phyloP scores from a whole-genome alignment of 2,329 filamentous ascomycete species.

The Phoma herbarum region DNA sequence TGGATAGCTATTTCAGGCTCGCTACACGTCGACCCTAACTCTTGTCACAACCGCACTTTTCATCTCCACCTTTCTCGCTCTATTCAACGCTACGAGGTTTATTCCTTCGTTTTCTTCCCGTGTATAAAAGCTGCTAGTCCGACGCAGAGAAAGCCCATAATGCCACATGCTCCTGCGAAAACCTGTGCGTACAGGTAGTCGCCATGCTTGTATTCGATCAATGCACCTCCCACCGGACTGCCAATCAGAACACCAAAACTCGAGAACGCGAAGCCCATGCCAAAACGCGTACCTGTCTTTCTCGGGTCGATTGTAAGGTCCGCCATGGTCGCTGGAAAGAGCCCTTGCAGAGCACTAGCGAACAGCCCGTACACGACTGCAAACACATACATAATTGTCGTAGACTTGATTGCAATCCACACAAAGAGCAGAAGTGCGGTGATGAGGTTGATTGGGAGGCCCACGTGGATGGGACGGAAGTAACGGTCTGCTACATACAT shows the following conservation, averaged over 20 bases:
- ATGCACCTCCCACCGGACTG: conserved; percentile 39
- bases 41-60: not conserved
- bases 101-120: conserved; percentile 11
- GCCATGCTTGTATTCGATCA: conserved; percentile 50
- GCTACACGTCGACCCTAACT: not conserved
- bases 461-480: conserved; percentile 55
- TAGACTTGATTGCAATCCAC: conserved; percentile 54
- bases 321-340: conserved; percentile 56
- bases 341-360: conserved; percentile 56
- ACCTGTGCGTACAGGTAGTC: conserved; percentile 55
- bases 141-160: conserved; percentile 26
- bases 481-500: conserved; percentile 55
- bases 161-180: conserved; percentile 48
- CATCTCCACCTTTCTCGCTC: not conserved
- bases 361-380: conserved; percentile 59
- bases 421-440: conserved; percentile 55
- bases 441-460: conserved; percentile 49
- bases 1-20: not conserved
- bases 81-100: not conserved
- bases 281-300: conserved; percentile 57
- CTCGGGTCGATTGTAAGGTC: conserved; percentile 54
- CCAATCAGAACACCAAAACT: conserved; percentile 41
- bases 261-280: conserved; percentile 50
- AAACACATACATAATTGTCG: conserved; percentile 54
- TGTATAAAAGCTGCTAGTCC: conserved; percentile 23